Evolutionary conservation across 2,329 filamentous ascomycete species (phyloP).

Genomic region (Xylariaceae sp.): DNA sequence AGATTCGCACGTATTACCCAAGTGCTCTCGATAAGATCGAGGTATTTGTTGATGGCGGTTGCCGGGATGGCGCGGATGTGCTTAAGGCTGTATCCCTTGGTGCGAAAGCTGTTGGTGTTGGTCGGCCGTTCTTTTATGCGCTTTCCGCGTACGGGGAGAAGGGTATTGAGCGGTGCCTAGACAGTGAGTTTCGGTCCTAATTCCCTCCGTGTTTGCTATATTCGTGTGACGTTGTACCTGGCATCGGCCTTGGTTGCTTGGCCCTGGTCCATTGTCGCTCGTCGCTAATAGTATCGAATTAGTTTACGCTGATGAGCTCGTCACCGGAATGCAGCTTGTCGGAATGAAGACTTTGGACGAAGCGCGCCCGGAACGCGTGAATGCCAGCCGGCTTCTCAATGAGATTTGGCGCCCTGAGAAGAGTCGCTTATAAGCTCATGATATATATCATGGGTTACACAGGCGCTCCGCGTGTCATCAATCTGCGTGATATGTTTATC

Average conservation of each 20-base stretch:
- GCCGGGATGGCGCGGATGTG: constrained; percentile 54
- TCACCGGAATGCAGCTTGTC: constrained; percentile 55
- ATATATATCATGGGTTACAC: neutral
- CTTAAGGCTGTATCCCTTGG: constrained; percentile 56
- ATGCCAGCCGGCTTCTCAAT: constrained; percentile 44
- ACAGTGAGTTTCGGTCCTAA: constrained; percentile 28
- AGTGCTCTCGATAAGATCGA: constrained; percentile 51
- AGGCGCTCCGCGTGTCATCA: neutral
- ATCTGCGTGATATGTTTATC: too few species aligned
- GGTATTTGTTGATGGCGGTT: constrained; percentile 56
- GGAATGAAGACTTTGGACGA: constrained; percentile 57
- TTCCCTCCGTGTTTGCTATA: constrained; percentile 2
- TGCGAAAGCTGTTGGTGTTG: constrained; percentile 54
- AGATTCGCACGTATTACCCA: constrained; percentile 52
- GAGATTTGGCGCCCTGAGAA: constrained; percentile 45
- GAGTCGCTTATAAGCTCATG: constrained; percentile 26
- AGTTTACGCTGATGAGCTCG: constrained; percentile 50
- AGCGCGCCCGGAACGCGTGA: constrained; percentile 58
- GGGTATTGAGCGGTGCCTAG: constrained; percentile 39
- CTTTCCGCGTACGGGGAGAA: constrained; percentile 45
- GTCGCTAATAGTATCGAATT: constrained; percentile 1
- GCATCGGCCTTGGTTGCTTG: constrained; percentile 26
- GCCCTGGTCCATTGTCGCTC: neutral
- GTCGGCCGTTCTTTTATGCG: constrained; percentile 53
- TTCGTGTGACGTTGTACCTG: neutral